Percentiles rank a stretch among this genome's conserved stretches.
phyloP scores from a whole-genome alignment of 73 alveolate genomes.

The Paramecium biaurelia region DNA sequence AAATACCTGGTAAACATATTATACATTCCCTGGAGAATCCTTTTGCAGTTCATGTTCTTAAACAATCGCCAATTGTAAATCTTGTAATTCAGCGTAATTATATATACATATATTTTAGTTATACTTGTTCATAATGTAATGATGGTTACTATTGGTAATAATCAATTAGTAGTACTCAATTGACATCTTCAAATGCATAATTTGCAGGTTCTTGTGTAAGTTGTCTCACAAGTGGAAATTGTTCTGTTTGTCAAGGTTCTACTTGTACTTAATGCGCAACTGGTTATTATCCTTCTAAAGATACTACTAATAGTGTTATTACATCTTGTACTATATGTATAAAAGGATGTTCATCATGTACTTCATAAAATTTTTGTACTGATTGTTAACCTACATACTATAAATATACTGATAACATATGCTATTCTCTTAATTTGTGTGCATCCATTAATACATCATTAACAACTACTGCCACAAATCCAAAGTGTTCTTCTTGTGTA shows the following conservation, averaged over 20 bases:
- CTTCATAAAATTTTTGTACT: not conserved
- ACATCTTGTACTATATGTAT: not conserved
- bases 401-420: not conserved
- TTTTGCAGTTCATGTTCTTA: not conserved
- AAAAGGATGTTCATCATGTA: constrained; percentile 15
- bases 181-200: not conserved
- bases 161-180: not conserved
- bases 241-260: not conserved
- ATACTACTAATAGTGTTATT: not conserved
- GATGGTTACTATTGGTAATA: constrained; percentile 16
- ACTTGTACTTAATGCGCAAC: not conserved
- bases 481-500: not conserved
- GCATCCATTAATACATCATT: not conserved
- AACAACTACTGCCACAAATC: not conserved
- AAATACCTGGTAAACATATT: not conserved
- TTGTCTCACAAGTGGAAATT: not conserved
- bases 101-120: not conserved
- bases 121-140: constrained; percentile 38
- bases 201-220: not conserved
- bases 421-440: not conserved
- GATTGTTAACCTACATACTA: not conserved
- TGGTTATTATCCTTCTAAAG: not conserved
- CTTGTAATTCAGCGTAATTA: constrained; percentile 29
- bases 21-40: not conserved
- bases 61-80: not conserved